Base-by-base conservation (phyloP, 495 filamentous ascomycete genomes). In the Penicillium taxi region DNA sequence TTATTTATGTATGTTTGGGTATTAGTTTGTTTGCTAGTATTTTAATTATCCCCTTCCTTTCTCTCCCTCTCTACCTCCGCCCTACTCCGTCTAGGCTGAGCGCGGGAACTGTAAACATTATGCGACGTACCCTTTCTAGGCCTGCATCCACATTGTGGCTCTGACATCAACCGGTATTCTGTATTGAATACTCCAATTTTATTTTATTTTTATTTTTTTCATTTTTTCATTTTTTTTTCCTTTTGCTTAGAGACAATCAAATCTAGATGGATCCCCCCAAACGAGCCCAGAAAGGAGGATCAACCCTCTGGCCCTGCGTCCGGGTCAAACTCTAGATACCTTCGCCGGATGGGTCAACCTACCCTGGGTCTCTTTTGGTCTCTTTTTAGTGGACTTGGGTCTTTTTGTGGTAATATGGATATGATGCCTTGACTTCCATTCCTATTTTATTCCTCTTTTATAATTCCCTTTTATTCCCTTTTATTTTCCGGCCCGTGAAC, bases 301-400 rank as follows among this genome's bases (percentile, higher is more conserved):
- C 63, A 61, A 48, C 59, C n/a, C n/a, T n/a, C 63, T 62, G 64
- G 60, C 64, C 64, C 61, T 67, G 61, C 61, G 60, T 66, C 58
- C 58, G 60, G 62, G 42, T 63, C 64, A 59, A 64, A 62, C 58
- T 63, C 47, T 67, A 53, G 33, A 47, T 51, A 37, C 51, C 53
- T 55, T 58, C 58, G 59, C 56, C 58, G 58, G 52, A 52, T 54
- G 47, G 51, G 58, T 48, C 55, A 52, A 56, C 37, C 48, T 47
- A 57, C 51, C 54, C 54, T 54, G 55, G 58, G 48, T 51, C 41
- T 26, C 20, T 11, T 24, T 6, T 24, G 11, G 22, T 50, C 45
- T 45, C 50, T 46, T 50, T 48, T 52, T 47, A 47, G 49, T 57
- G 55, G 51, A 43, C 50, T 53, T 48, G 46, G 39, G 44, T 44